Percentiles rank a stretch among this genome's conserved stretches.
Conservation (phyloP, 2,329 filamentous ascomycete genomes). For the Ampelomyces quisqualis region DNA sequence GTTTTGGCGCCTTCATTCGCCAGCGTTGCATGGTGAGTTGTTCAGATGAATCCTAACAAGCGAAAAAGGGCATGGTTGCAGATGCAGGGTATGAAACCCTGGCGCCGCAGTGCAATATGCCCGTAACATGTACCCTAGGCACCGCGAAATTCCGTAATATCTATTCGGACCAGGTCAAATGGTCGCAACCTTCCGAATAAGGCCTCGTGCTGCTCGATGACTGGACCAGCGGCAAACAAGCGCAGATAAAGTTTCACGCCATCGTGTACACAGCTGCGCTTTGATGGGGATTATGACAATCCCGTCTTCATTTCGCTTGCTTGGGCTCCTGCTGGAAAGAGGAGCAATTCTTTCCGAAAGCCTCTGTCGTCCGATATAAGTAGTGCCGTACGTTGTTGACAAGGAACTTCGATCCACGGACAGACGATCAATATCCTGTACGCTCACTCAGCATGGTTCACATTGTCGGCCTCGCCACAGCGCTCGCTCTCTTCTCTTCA, state of each 20-base stretch:
- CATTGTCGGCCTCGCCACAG: slow-evolving; percentile 43
- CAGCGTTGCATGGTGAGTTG: too few species aligned
- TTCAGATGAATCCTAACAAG: too few species aligned
- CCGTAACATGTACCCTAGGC: not conserved
- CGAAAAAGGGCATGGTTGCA: not conserved
- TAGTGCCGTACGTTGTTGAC: too few species aligned
- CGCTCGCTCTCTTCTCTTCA: slow-evolving; percentile 46
- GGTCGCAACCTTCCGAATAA: too few species aligned
- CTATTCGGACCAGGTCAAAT: too few species aligned
- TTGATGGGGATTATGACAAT: not conserved
- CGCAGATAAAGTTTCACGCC: not conserved
- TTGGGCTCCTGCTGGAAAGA: not conserved
- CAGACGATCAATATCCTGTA: not conserved
- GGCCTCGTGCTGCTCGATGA: too few species aligned
- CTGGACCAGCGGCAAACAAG: too few species aligned
- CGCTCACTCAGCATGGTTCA: slow-evolving; percentile 39
- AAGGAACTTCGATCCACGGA: too few species aligned
- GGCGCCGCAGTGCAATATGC: slow-evolving; percentile 1
- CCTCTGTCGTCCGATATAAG: not conserved
- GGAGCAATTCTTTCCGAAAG: not conserved
- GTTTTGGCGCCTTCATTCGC: too few species aligned
- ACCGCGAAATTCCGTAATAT: too few species aligned
- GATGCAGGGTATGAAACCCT: slow-evolving; percentile 3
- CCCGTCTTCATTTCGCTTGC: not conserved
- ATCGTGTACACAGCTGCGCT: not conserved